Base-by-base conservation (phyloP, 805 yeast genomes). In the Wickerhamiella allomyrinae region DNA sequence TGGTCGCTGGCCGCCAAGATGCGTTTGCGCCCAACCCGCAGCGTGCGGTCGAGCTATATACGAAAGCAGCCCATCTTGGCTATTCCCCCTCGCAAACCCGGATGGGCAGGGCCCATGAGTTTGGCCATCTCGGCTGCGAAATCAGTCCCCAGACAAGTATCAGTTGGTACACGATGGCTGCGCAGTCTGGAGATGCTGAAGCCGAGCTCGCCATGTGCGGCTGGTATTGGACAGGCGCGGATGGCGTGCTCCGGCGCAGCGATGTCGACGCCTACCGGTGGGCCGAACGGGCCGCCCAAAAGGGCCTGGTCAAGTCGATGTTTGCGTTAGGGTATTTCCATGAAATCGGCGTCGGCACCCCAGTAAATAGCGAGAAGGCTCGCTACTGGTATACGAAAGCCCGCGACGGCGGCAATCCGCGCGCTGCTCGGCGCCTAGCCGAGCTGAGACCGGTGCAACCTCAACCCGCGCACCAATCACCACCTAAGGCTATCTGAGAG, bases 151-250 rank as follows among this genome's bases (percentile, higher is more conserved):
- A 67, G 41, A 69, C 72, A 47, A 73, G 81, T 7, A 68, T 81
- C 39, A 79, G 79, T 11, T 82, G 89, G 87, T 82, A 80, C 57
- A 65, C 77, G 8, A 66, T 73, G 41, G 78, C 83, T 3, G 84
- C 86, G 37, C 69, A 66, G 34, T 65, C 69, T 45, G 79, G 78
- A 13, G 77, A 79, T 51, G 68, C 78, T 0, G 73, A 77, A 53
- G 77, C 83, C 3, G 79, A 80, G 56, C 65, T 81, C 55, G 84
- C 83, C 0, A 60, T 81, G 27, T 73, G 80, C 45, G 86, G 86
- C 14, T 82, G 91, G 91, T 80, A 78, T 54, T 66, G 81, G 42
- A 79, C 89, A 0, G 91, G 91, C 0, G 74, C 78, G 0, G 68
- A 68, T 13, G 76, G 72, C 1, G 65, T 77, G 5, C 58, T 81